Percentiles rank a stretch among this genome's conserved stretches.
phyloP scores from a whole-genome alignment of 345 rosid genomes.

The Eucalyptus fibrosa region DNA sequence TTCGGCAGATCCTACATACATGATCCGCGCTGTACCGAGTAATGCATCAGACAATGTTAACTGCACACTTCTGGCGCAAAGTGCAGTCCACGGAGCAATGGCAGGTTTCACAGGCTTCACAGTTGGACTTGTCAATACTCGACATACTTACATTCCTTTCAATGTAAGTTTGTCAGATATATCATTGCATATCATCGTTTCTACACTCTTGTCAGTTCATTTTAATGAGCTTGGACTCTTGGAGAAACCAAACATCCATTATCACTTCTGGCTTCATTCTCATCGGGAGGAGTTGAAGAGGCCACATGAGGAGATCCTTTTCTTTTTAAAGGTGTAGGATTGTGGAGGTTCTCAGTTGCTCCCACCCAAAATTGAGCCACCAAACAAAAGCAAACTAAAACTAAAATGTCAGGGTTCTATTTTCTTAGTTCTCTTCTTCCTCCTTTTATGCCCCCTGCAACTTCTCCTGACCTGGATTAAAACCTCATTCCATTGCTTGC shows the following conservation, averaged over 20 bases:
- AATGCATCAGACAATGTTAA: slow-evolving; percentile 88
- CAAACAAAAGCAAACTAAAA: background rate
- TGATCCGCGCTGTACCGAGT: slow-evolving; percentile 77
- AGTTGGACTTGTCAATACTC: slow-evolving; percentile 67
- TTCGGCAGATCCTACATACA: slow-evolving; percentile 78
- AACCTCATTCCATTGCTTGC: background rate
- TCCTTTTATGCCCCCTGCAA: background rate
- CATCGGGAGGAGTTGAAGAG: background rate
- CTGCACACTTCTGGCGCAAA: slow-evolving; percentile 83
- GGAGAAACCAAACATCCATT: background rate
- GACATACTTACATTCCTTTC: slow-evolving; percentile 75
- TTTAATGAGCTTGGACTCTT: background rate
- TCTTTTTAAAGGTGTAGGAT: background rate
- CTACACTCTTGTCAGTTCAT: background rate
- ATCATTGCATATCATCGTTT: background rate
- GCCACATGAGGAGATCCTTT: background rate
- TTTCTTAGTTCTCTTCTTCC: background rate
- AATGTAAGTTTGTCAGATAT: slow-evolving; percentile 16
- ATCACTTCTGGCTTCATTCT: background rate
- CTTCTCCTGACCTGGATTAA: background rate
- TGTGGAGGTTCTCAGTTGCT: background rate
- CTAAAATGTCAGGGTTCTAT: background rate
- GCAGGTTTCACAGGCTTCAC: slow-evolving; percentile 86
- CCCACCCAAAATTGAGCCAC: background rate
- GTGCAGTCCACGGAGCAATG: slow-evolving; percentile 89